Evolutionary conservation across 2,329 filamentous ascomycete genomes (phyloP), one percentile per base, ranked within the genome.

Genomic region (Epichloe baconii): DNA sequence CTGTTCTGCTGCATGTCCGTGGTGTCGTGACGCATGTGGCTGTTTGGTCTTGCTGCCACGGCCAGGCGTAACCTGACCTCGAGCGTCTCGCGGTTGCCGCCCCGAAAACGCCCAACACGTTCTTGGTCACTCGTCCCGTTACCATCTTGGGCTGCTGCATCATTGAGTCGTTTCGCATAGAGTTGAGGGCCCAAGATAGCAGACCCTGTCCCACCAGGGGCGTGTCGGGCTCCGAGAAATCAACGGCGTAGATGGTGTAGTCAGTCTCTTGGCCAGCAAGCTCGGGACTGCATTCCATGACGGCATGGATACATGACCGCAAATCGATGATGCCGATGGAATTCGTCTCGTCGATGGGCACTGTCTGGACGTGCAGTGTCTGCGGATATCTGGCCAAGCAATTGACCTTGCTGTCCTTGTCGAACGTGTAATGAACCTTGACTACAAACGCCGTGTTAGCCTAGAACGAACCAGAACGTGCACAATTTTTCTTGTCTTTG

Each of bases 351-450:
- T 96, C 88, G 54, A 97, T 71, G 23, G 81, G 77, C 14, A 94
- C 79, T 2, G 88, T 88, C 61, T 89, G 88, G 38, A 96, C 81
- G 49, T 85, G 78, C 52, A 95, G 74, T 15, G 85, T 77, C 53
- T 91, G 83, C 17, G 88, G 85, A 74, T 88, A 85, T 61, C 91
- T 80, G 53, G 91, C 90, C 47, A 98, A 77, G 68, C 89, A 96
- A 64, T 91, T 90, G 56, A 88, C 84, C 68, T 89, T 89, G 70
- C 82, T 85, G 58, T 91, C 84, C 63, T 84, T 83, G 66, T 97
- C 90, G 70, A 97, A 96, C 35, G 89, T 95, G 70, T 97, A 98
- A 54, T 95, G 83, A 47, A 97, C 86, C 76, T 97, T 97, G 68
- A 97, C 90, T 95, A 67, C 42, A 58, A 42, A 15, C 47, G 41